Percentiles rank a stretch among this genome's conserved stretches.
phyloP scores from a whole-genome alignment of 768 basidiomycete genomes.

The Boletus fagicola region DNA sequence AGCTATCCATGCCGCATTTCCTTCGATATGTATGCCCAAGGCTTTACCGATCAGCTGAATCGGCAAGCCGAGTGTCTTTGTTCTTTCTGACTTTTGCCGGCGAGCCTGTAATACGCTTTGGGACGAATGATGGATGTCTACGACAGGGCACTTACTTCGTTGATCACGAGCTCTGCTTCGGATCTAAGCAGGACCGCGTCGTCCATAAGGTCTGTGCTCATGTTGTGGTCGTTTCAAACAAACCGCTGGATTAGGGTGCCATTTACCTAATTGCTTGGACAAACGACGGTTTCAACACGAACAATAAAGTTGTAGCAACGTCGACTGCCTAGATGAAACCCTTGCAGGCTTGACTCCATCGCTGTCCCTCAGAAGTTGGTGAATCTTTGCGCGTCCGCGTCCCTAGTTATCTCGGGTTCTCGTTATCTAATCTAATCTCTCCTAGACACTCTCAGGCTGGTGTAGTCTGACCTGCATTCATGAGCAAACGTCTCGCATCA shows the following conservation, averaged over 20 bases:
- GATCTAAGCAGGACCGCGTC: constrained; percentile 29
- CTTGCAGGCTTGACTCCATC: too few relatives aligned
- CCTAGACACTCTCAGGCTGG: neutral
- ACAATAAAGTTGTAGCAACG: too few relatives aligned
- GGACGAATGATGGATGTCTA: neutral
- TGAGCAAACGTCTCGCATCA: constrained; percentile 65
- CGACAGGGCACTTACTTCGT: constrained; percentile 19
- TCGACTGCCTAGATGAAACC: too few relatives aligned
- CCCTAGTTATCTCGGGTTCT: neutral
- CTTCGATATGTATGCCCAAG: constrained; percentile 63
- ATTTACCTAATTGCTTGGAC: too few relatives aligned
- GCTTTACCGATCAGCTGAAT: constrained; percentile 76
- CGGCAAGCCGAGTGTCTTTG: constrained; percentile 73
- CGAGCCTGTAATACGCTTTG: constrained; percentile 49
- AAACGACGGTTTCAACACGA: neutral
- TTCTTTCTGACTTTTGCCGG: constrained; percentile 66
- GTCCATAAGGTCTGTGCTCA: constrained; percentile 19
- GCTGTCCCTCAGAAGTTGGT: too few relatives aligned
- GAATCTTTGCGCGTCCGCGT: too few relatives aligned
- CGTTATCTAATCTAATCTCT: constrained; percentile 26
- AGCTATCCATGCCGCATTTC: constrained; percentile 77
- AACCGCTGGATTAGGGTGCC: neutral
- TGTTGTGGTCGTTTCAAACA: constrained; percentile 1
- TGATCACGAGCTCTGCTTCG: constrained; percentile 33
- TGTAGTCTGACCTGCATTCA: constrained; percentile 15